Percentiles rank a stretch among this genome's conserved stretches.
Evolutionary conservation across 169 alveolate species (phyloP).

Genomic region (Cryptosporidium sp.): DNA sequence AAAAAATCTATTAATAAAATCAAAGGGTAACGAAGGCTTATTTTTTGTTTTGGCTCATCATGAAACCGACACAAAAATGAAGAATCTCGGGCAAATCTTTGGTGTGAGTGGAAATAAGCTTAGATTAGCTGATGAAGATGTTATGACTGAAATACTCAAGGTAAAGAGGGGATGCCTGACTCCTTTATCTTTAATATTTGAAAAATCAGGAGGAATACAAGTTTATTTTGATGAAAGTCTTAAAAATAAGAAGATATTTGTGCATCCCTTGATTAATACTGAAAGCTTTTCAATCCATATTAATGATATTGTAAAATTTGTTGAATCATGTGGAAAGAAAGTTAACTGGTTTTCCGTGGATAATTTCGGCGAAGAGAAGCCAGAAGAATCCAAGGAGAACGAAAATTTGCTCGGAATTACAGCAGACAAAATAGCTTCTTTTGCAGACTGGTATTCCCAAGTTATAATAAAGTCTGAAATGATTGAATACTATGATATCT

Average conservation of each 20-base stretch:
- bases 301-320: conserved; percentile 62
- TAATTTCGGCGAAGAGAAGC: conserved; percentile 77
- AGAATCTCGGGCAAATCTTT: conserved; percentile 72
- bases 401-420: conserved; percentile 84
- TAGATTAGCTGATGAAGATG: conserved; percentile 76
- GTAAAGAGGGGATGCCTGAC: conserved; percentile 73
- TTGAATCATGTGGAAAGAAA: conserved; percentile 75
- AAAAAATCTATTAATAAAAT: conserved; percentile 76
- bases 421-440: conserved; percentile 83
- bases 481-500: conserved; percentile 98
- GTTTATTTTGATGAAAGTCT: conserved; percentile 74
- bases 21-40: conserved; percentile 65
- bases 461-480: conserved; percentile 95
- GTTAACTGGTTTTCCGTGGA: conserved; percentile 64
- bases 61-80: conserved; percentile 76
- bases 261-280: conserved; percentile 78
- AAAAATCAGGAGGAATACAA: conserved; percentile 43
- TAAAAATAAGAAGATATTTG: conserved; percentile 40
- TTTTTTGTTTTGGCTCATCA: conserved; percentile 75
- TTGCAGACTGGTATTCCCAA: conserved; percentile 90
- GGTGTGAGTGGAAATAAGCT: conserved; percentile 69
- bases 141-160: conserved; percentile 20
- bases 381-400: conserved; percentile 73
- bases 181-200: conserved; percentile 76
- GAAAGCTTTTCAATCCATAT: conserved; percentile 76